Percentiles rank a stretch among this genome's conserved stretches.
Evolutionary conservation across 805 yeast species (phyloP).

Genomic region (Cyberlindnera xylosilytica): DNA sequence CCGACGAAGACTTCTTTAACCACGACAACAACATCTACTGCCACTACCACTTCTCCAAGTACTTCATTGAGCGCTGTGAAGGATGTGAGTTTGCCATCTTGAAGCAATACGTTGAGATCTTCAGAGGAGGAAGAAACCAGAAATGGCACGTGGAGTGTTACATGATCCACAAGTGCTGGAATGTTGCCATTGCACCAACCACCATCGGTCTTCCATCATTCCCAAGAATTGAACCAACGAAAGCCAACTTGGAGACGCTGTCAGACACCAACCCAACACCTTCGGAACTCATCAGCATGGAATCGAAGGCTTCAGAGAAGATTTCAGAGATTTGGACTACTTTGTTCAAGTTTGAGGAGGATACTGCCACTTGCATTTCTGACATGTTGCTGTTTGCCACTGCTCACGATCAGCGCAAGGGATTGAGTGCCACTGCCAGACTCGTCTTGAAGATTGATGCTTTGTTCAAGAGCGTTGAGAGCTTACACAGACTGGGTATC

Average conservation of each 20-base stretch:
- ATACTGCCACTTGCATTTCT: constrained; percentile 82
- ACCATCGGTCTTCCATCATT: constrained; percentile 45
- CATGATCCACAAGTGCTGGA: constrained; percentile 97
- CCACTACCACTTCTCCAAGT: constrained; percentile 86
- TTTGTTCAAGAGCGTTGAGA: constrained; percentile 72
- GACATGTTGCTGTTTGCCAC: constrained; percentile 88
- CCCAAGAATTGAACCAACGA: constrained; percentile 27
- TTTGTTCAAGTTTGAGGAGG: constrained; percentile 85
- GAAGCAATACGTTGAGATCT: constrained; percentile 91
- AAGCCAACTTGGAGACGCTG: constrained; percentile 22
- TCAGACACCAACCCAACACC: constrained; percentile 38
- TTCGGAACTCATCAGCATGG: constrained; percentile 50
- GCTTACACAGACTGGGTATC: constrained; percentile 32
- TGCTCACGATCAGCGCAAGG: constrained; percentile 62
- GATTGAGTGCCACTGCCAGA: constrained; percentile 66
- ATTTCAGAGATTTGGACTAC: constrained; percentile 77
- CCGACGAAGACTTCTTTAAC: constrained; percentile 89
- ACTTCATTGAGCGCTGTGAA: constrained; percentile 85
- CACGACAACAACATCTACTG: constrained; percentile 81
- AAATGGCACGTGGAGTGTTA: constrained; percentile 99
- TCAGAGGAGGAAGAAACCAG: constrained; percentile 85
- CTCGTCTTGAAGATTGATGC: constrained; percentile 73
- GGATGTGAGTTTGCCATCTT: constrained; percentile 91
- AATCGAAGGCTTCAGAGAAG: constrained; percentile 60
- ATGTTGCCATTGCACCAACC: constrained; percentile 68